Evolutionary conservation across 768 basidiomycete species (phyloP).

Genomic region (Hygrophorus pudorinus): DNA sequence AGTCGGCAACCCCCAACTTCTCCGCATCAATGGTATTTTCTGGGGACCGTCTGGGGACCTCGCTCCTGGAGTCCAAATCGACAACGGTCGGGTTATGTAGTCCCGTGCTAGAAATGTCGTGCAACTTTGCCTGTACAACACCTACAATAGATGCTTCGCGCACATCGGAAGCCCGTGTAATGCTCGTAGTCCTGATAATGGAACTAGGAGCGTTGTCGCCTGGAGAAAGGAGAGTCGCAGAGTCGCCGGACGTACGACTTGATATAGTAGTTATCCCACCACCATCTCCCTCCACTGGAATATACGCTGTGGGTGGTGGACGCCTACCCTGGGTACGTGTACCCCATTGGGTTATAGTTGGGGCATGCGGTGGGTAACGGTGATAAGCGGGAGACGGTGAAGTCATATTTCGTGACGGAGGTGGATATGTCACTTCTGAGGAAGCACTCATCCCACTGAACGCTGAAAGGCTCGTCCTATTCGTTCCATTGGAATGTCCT

Average conservation of each 20-base stretch:
- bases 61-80: no score
- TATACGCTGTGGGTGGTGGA: constrained; percentile 27
- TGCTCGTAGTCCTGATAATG: constrained; percentile 16
- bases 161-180: background rate
- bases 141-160: constrained; percentile 21
- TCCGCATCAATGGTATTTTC: background rate
- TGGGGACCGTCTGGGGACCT: background rate
- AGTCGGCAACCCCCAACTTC: background rate
- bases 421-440: constrained; percentile 49
- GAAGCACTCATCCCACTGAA: constrained; percentile 35
- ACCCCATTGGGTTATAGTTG: constrained; percentile 3
- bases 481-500: background rate
- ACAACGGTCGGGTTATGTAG: no score
- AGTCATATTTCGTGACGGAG: constrained; percentile 14
- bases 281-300: constrained; percentile 17
- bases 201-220: constrained; percentile 17
- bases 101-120: no score
- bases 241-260: constrained; percentile 23
- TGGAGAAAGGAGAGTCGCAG: constrained; percentile 29
- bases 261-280: background rate
- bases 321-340: constrained; percentile 11
- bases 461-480: background rate
- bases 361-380: background rate
- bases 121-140: constrained; percentile 16
- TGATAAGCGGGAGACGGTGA: constrained; percentile 5